Evolutionary conservation across 306 rosid genomes (phyloP).

Genomic region (Psophocarpus tetragonolobus): DNA sequence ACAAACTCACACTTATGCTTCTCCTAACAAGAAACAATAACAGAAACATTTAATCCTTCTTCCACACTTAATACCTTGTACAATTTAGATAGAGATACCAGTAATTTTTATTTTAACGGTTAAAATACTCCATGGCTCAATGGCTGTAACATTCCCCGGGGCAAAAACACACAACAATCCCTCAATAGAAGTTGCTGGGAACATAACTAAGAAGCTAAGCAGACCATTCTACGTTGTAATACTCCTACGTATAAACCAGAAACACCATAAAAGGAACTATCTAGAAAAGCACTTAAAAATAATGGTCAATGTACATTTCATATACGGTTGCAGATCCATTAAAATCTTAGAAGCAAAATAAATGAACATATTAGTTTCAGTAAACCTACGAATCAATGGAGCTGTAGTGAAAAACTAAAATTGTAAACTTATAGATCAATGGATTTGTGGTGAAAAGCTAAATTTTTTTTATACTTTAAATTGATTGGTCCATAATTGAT

Average conservation of each 20-base stretch:
- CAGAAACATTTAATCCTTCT: background rate
- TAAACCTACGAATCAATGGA: too few species aligned
- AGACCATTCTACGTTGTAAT: background rate
- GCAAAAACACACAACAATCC: background rate
- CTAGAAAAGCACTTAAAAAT: background rate
- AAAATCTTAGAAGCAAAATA: too few species aligned
- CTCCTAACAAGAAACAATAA: background rate
- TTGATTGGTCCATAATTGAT: too few species aligned
- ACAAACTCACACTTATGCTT: background rate
- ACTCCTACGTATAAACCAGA: slow-evolving; percentile 12
- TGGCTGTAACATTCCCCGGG: background rate
- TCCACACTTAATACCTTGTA: too few species aligned
- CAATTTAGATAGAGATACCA: background rate
- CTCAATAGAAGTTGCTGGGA: background rate
- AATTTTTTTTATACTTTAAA: too few species aligned
- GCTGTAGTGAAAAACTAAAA: too few species aligned
- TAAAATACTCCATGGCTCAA: background rate
- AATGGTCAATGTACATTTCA: too few species aligned
- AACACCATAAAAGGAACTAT: background rate
- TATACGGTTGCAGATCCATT: too few species aligned
- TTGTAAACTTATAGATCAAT: too few species aligned
- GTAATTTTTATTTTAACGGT: background rate
- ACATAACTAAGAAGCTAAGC: background rate
- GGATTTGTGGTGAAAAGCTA: too few species aligned
- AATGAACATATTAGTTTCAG: too few species aligned